Conservation (phyloP, 2,329 filamentous ascomycete genomes). For the Microdochium bolleyi region DNA sequence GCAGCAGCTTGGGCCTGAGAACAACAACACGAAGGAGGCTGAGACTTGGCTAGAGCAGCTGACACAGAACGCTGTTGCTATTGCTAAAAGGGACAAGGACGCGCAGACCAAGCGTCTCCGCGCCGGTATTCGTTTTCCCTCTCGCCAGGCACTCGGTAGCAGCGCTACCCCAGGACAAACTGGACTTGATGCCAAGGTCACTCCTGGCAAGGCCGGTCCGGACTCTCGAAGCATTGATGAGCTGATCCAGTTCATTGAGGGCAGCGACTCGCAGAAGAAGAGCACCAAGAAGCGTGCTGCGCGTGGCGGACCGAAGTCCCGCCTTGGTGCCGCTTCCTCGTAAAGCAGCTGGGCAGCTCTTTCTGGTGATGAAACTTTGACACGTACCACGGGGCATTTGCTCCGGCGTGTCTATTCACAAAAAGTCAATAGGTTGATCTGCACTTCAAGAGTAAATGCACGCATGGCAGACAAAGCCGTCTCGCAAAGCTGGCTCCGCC, state of each 20-base stretch:
- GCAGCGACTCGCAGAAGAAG: conserved; percentile 46
- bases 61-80: conserved; percentile 88
- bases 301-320: conserved; percentile 47
- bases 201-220: conserved; percentile 33
- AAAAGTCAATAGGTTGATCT: too few species aligned
- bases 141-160: conserved; percentile 51
- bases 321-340: conserved; percentile 23
- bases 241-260: conserved; percentile 90
- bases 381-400: background rate
- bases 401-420: too few species aligned
- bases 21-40: conserved; percentile 97
- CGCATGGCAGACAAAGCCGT: too few species aligned
- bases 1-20: conserved; percentile 73
- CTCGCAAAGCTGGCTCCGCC: too few species aligned
- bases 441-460: too few species aligned
- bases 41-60: conserved; percentile 95
- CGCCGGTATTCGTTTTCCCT: conserved; percentile 60
- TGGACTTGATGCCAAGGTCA: conserved; percentile 13
- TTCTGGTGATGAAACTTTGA: background rate
- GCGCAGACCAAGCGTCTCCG: conserved; percentile 67
- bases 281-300: conserved; percentile 46
- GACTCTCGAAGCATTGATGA: conserved; percentile 88
- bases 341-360: background rate
- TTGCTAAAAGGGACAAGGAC: conserved; percentile 90
- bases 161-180: conserved; percentile 24